Conservation (phyloP, 2,329 filamentous ascomycete species). For the Monosporascus sp. region DNA sequence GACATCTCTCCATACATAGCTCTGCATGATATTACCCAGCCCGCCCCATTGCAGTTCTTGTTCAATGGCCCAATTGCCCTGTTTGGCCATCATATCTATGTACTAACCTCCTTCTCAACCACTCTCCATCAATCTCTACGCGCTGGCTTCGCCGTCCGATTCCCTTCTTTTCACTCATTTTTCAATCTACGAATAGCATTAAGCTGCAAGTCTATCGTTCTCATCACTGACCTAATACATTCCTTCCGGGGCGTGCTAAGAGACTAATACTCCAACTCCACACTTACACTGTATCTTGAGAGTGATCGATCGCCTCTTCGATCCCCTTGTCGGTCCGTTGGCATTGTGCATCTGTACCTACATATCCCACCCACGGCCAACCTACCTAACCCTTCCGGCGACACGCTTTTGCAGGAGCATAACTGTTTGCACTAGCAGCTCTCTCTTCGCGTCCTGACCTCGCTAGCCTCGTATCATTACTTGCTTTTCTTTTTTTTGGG, state of each 20-base stretch:
- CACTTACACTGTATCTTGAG: constrained; percentile 1
- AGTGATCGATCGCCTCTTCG: constrained; percentile 2
- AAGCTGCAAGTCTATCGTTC: constrained; percentile 11
- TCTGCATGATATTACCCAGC: not conserved
- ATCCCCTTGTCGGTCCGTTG: constrained; percentile 14
- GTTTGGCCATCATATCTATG: constrained; percentile 10
- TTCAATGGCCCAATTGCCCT: constrained; percentile 8
- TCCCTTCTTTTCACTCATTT: constrained; percentile 17
- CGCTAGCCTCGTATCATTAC: no score
- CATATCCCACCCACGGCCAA: constrained; percentile 20
- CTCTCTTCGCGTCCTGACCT: not conserved
- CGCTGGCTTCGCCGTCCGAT: constrained; percentile 24
- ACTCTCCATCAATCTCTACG: constrained; percentile 21
- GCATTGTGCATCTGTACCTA: constrained; percentile 22
- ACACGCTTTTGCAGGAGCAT: constrained; percentile 10
- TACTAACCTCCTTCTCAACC: constrained; percentile 21
- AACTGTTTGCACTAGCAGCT: not conserved
- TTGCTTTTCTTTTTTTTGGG: not conserved
- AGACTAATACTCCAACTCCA: constrained; percentile 2
- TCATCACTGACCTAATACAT: constrained; percentile 16
- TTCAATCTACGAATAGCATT: not conserved
- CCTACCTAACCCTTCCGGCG: constrained; percentile 12
- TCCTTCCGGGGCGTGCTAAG: constrained; percentile 13
- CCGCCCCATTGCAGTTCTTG: not conserved
- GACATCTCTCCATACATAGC: not conserved